phyloP scores from a whole-genome alignment of 2,329 filamentous ascomycete genomes.

The Aphanocladium album region DNA sequence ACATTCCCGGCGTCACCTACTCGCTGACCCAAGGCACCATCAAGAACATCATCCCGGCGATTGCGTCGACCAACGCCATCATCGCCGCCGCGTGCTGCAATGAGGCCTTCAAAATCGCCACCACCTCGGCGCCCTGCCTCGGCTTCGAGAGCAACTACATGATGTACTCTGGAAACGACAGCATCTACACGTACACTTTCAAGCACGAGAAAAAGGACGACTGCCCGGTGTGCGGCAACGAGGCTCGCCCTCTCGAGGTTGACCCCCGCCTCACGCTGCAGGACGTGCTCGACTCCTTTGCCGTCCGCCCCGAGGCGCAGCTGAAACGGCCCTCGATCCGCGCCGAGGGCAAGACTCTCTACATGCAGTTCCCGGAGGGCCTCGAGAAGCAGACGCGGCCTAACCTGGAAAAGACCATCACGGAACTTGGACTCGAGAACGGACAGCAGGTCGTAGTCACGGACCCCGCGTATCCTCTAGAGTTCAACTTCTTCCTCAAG shows the following conservation, averaged over 20 bases:
- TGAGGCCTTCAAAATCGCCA: slow-evolving; percentile 92
- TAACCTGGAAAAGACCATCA: slow-evolving; percentile 74
- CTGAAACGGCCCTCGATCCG: slow-evolving; percentile 89
- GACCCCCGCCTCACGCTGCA: slow-evolving; percentile 68
- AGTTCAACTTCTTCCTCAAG: slow-evolving; percentile 53
- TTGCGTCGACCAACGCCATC: slow-evolving; percentile 95
- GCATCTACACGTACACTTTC: slow-evolving; percentile 96
- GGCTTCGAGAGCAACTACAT: slow-evolving; percentile 86
- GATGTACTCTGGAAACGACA: slow-evolving; percentile 97
- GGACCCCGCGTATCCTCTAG: slow-evolving; percentile 79
- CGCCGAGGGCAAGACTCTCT: slow-evolving; percentile 74
- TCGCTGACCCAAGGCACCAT: slow-evolving; percentile 94
- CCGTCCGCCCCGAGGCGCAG: slow-evolving; percentile 80
- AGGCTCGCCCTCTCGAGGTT: slow-evolving; percentile 69
- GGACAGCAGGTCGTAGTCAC: slow-evolving; percentile 90
- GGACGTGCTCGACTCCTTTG: slow-evolving; percentile 80
- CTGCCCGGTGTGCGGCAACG: slow-evolving; percentile 87
- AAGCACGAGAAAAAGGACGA: slow-evolving; percentile 90
- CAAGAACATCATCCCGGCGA: slow-evolving; percentile 98
- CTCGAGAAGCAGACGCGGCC: slow-evolving; percentile 79
- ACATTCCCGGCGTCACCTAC: slow-evolving; percentile 89
- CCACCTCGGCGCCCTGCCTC: slow-evolving; percentile 72
- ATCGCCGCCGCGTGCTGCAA: slow-evolving; percentile 95
- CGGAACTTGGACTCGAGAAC: slow-evolving; percentile 64
- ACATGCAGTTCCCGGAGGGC: slow-evolving; percentile 78